Evolutionary conservation across 116 monocot species (phyloP).

Genomic region (Posidonia oceanica): DNA sequence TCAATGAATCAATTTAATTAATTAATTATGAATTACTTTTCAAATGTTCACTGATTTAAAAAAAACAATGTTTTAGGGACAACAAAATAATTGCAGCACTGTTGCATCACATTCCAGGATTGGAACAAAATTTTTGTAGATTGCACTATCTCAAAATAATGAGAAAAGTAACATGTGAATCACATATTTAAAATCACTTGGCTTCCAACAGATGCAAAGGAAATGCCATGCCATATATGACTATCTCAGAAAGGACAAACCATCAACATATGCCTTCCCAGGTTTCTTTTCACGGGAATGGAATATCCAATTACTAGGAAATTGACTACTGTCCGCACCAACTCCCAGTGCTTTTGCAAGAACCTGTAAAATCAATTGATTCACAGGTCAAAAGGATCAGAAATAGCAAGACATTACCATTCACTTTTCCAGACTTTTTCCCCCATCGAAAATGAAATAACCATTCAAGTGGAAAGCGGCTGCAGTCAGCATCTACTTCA

Average conservation of each 20-base stretch:
- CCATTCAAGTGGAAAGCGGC: slow-evolving; percentile 68
- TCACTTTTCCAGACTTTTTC: slow-evolving; percentile 66
- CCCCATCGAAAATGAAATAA: slow-evolving; percentile 94
- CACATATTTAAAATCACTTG: no score
- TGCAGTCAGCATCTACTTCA: slow-evolving; percentile 70
- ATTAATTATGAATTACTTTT: no score
- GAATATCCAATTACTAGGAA: slow-evolving; percentile 88
- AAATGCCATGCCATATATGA: slow-evolving; percentile 2
- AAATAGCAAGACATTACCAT: slow-evolving; percentile 34
- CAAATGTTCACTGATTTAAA: neutral
- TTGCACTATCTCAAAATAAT: no score
- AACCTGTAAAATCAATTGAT: slow-evolving; percentile 55
- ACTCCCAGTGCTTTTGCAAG: slow-evolving; percentile 88
- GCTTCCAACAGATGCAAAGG: neutral
- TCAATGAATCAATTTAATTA: no score
- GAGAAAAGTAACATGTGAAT: no score
- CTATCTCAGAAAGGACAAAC: slow-evolving; percentile 39
- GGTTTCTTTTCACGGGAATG: slow-evolving; percentile 89
- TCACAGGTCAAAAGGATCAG: slow-evolving; percentile 21
- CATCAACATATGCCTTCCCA: slow-evolving; percentile 81
- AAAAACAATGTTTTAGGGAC: neutral
- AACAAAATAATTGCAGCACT: no score
- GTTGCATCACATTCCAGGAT: no score
- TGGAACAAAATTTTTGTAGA: no score
- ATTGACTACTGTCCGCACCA: slow-evolving; percentile 81